Conservation (phyloP, 1,284 basidiomycete species). For the Ustilago xerochloae region DNA sequence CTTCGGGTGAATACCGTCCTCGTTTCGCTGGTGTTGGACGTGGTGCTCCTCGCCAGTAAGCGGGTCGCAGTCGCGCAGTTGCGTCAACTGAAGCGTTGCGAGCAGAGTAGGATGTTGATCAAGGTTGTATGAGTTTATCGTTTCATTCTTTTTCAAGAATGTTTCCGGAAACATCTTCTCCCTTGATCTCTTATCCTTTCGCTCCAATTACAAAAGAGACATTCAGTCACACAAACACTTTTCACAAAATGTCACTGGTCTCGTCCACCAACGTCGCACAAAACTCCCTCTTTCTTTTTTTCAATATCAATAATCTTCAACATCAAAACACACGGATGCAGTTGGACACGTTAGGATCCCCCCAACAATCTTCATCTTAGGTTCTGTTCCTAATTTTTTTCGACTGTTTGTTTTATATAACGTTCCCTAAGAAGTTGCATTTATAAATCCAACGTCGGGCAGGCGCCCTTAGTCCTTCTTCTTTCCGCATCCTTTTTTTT, state of each 20-base stretch:
- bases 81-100: no score
- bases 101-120: no score
- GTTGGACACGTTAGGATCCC: conserved; percentile 42
- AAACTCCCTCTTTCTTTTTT: background rate
- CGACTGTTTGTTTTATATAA: conserved; percentile 19
- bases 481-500: conserved; percentile 15
- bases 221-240: conserved; percentile 16
- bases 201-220: conserved; percentile 21
- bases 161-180: no score
- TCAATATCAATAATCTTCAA: no score
- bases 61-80: no score
- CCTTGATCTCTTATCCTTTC: no score
- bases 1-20: conserved; percentile 66
- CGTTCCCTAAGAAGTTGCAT: background rate
- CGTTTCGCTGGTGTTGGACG: conserved; percentile 66
- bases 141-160: no score
- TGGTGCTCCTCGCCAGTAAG: conserved; percentile 64
- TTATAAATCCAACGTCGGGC: conserved; percentile 49
- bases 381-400: conserved; percentile 1
- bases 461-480: conserved; percentile 49
- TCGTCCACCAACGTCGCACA: background rate
- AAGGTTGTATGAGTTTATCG: no score
- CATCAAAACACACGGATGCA: no score
- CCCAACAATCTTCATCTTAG: background rate
- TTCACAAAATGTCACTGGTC: conserved; percentile 17